Evolutionary conservation across 2,329 filamentous ascomycete genomes (phyloP).

Genomic region (Alternaria consortialis): DNA sequence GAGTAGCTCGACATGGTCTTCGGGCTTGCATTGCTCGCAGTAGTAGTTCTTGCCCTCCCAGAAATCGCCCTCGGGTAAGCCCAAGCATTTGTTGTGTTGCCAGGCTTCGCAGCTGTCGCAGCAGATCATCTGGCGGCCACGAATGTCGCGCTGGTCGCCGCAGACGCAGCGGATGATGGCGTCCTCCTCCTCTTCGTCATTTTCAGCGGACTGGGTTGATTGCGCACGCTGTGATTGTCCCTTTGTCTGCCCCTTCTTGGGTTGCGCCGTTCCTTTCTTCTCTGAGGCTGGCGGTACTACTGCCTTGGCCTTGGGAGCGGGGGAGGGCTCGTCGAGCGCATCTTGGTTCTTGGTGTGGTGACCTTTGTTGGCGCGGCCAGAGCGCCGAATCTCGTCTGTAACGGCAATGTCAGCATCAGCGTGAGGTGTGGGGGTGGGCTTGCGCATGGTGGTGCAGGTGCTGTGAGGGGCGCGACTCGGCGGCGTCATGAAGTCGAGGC

Average conservation of each 20-base stretch:
- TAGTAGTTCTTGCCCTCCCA: slow-evolving; percentile 68
- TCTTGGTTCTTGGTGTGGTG: slow-evolving; percentile 92
- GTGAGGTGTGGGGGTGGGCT: slow-evolving; percentile 12
- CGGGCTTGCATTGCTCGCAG: slow-evolving; percentile 88
- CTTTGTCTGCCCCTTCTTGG: slow-evolving; percentile 49
- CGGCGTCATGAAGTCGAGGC: slow-evolving; percentile 15
- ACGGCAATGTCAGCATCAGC: slow-evolving; percentile 37
- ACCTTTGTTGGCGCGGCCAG: slow-evolving; percentile 94
- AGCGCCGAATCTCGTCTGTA: slow-evolving; percentile 86
- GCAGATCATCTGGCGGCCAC: slow-evolving; percentile 91
- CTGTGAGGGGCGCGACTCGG: slow-evolving; percentile 15
- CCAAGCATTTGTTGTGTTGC: slow-evolving; percentile 98
- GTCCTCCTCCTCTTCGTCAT: slow-evolving; percentile 58
- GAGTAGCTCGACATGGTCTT: slow-evolving; percentile 82
- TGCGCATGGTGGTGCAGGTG: slow-evolving; percentile 16
- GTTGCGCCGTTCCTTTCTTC: slow-evolving; percentile 56
- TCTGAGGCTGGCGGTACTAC: slow-evolving; percentile 52
- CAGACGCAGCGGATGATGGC: slow-evolving; percentile 94
- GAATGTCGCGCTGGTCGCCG: slow-evolving; percentile 80
- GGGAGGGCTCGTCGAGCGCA: slow-evolving; percentile 45
- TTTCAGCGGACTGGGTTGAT: slow-evolving; percentile 41
- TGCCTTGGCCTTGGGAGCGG: slow-evolving; percentile 58
- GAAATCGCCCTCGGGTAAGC: slow-evolving; percentile 76
- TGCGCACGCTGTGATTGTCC: slow-evolving; percentile 52
- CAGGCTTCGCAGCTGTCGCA: slow-evolving; percentile 92